A percentile compares a stretch with the other conserved stretches of the same genome.
Evolutionary conservation across 108 stramenopile species (phyloP).

Genomic region (Skeletonema marinoi): DNA sequence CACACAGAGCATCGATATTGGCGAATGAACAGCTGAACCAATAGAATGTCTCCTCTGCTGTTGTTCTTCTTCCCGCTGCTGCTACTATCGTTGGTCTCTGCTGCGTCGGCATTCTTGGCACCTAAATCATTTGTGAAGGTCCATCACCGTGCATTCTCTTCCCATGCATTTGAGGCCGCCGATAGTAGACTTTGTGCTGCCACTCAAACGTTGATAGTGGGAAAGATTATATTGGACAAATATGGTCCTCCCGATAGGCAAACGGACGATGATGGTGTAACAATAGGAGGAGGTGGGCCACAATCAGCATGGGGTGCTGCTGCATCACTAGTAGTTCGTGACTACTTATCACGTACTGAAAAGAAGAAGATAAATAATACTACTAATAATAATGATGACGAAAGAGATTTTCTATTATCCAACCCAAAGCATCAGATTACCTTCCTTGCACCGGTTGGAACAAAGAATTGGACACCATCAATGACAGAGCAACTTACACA

Average conservation of each 20-base stretch:
- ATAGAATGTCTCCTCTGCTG: no score
- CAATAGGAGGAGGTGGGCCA: slow-evolving; percentile 63
- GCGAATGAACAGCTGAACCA: no score
- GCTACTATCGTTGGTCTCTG: not conserved
- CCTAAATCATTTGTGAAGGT: no score
- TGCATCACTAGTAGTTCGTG: slow-evolving; percentile 37
- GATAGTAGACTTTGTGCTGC: not conserved
- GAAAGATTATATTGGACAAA: slow-evolving; percentile 61
- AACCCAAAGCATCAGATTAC: slow-evolving; percentile 27
- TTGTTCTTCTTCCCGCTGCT: not conserved
- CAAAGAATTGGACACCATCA: slow-evolving; percentile 41
- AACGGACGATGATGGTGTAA: slow-evolving; percentile 5
- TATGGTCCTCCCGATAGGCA: slow-evolving; percentile 32
- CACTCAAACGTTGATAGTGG: slow-evolving; percentile 33
- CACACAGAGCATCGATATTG: no score
- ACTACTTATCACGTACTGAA: not conserved
- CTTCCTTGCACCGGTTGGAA: slow-evolving; percentile 50
- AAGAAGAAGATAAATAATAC: not conserved
- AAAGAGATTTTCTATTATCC: not conserved
- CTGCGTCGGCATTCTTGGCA: not conserved
- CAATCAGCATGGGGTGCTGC: slow-evolving; percentile 62
- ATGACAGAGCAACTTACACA: slow-evolving; percentile 15
- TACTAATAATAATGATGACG: not conserved
- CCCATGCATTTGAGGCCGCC: no score
- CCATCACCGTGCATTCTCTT: not conserved